phyloP scores from a whole-genome alignment of 768 basidiomycete species.

The Lactarius evosmus region DNA sequence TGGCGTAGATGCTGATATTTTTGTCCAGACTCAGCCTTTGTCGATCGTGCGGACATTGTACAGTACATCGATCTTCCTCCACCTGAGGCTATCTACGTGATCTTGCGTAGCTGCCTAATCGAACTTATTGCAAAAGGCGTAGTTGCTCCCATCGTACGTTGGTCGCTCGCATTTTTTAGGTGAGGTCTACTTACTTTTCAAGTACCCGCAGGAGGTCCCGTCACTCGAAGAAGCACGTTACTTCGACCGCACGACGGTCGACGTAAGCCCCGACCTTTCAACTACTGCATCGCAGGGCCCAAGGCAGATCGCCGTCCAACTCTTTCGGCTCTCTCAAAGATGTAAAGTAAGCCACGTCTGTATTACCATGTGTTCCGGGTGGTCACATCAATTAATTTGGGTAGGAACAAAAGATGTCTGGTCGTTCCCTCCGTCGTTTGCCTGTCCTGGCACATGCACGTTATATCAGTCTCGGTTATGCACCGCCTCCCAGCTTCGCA shows the following conservation, averaged over 20 bases:
- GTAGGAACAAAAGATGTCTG: constrained; percentile 81
- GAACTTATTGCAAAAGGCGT: constrained; percentile 79
- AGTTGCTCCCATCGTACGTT: constrained; percentile 56
- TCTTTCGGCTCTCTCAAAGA: constrained; percentile 65
- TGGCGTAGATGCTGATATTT: constrained; percentile 5
- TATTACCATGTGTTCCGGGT: not conserved
- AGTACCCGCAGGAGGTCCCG: constrained; percentile 53
- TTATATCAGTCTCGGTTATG: constrained; percentile 52
- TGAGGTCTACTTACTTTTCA: not conserved
- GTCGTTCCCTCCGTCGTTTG: constrained; percentile 86
- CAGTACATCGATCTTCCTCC: constrained; percentile 93
- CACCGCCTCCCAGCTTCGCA: not conserved
- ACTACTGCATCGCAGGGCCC: constrained; percentile 40
- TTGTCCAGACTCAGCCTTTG: constrained; percentile 82
- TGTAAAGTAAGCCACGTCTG: constrained; percentile 61
- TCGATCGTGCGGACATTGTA: constrained; percentile 95
- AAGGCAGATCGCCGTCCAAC: constrained; percentile 51
- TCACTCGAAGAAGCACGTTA: constrained; percentile 58
- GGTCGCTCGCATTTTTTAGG: not conserved
- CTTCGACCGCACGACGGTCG: constrained; percentile 40
- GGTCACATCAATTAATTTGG: not conserved
- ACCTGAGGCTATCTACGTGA: constrained; percentile 89
- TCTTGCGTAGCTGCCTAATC: constrained; percentile 73
- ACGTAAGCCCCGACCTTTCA: constrained; percentile 35
- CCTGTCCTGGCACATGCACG: constrained; percentile 90